A percentile compares a stretch with the other conserved stretches of the same genome.
These are phyloP conservation scores for Euphrasia arctica DNA, from an alignment of 305 asterid species.

Conservation along the genomic window DNA sequence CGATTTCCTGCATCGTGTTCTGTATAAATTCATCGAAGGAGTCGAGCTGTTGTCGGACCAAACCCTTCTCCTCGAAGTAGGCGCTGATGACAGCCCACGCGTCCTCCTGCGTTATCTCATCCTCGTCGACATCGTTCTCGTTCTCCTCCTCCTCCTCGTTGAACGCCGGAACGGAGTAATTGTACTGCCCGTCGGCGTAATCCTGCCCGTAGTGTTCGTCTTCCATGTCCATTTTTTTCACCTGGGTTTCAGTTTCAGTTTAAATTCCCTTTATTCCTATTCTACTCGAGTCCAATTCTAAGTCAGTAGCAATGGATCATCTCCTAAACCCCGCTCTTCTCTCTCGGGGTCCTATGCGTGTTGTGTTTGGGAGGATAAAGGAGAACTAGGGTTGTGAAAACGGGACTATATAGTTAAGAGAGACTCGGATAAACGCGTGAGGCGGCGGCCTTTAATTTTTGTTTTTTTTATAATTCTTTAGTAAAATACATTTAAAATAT, in stretches of 20 bases:
- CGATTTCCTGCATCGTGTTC: conserved; percentile 98
- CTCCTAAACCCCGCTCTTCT: too few species aligned
- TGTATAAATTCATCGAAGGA: conserved; percentile 96
- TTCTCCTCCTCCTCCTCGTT: conserved; percentile 38
- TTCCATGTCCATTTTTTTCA: conserved; percentile 50
- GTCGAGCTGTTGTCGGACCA: conserved; percentile 92
- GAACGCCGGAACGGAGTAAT: conserved; percentile 29
- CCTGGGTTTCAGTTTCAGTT: neutral
- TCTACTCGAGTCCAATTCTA: conserved; percentile 20
- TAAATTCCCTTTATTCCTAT: neutral
- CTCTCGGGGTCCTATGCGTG: too few species aligned
- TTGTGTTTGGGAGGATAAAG: too few species aligned
- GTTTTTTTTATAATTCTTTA: too few species aligned
- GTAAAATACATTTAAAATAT: too few species aligned
- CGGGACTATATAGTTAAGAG: too few species aligned
- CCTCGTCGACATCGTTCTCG: conserved; percentile 30
- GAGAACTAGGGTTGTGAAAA: too few species aligned
- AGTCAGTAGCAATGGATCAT: neutral
- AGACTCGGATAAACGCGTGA: too few species aligned
- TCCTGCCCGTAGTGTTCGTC: conserved; percentile 55
- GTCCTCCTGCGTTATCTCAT: conserved; percentile 93
- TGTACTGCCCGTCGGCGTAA: conserved; percentile 36
- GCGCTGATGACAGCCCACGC: conserved; percentile 99
- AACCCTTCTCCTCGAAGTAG: conserved; percentile 91
- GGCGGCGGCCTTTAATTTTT: too few species aligned